A percentile compares a stretch with the other conserved stretches of the same genome.
Conservation (phyloP, 495 filamentous ascomycete genomes). For the Collariella sp. region DNA sequence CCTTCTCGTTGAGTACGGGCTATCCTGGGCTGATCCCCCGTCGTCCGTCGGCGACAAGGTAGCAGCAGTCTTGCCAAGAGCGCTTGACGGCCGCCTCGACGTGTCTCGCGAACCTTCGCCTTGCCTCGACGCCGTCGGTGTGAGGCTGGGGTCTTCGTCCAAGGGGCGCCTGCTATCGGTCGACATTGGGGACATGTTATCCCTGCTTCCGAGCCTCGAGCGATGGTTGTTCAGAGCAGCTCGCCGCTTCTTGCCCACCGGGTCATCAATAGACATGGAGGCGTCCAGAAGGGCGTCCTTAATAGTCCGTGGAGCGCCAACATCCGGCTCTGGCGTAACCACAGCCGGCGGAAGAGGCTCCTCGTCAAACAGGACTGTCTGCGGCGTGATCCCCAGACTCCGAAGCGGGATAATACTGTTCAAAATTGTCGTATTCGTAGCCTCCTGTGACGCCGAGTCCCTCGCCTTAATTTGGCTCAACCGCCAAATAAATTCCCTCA, state of each 20-base stretch:
- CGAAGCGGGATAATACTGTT: slow-evolving; percentile 65
- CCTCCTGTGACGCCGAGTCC: slow-evolving; percentile 34
- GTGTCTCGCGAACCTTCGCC: slow-evolving; percentile 22
- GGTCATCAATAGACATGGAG: slow-evolving; percentile 75
- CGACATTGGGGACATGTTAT: slow-evolving; percentile 33
- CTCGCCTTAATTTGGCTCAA: slow-evolving; percentile 60
- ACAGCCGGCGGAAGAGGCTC: slow-evolving; percentile 29
- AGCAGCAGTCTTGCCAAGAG: slow-evolving; percentile 17
- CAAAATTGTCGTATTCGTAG: slow-evolving; percentile 25
- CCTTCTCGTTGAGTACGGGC: slow-evolving; percentile 33
- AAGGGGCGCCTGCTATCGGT: slow-evolving; percentile 23
- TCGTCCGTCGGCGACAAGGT: slow-evolving; percentile 25
- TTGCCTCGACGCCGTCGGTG: slow-evolving; percentile 21
- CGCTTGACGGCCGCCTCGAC: slow-evolving; percentile 24
- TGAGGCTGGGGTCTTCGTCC: slow-evolving; percentile 18
- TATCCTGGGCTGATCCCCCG: slow-evolving; percentile 31
- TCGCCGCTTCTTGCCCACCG: slow-evolving; percentile 48
- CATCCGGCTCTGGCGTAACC: slow-evolving; percentile 20
- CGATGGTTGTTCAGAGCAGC: slow-evolving; percentile 46
- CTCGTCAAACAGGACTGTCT: slow-evolving; percentile 89
- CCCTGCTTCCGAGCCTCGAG: slow-evolving; percentile 35
- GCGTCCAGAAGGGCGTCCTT: slow-evolving; percentile 87
- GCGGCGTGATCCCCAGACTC: slow-evolving; percentile 62
- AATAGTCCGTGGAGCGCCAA: slow-evolving; percentile 61
- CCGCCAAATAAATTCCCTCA: slow-evolving; percentile 90